phyloP scores from a whole-genome alignment of 164 flowering plant genomes.

The Aristolochia contorta region DNA sequence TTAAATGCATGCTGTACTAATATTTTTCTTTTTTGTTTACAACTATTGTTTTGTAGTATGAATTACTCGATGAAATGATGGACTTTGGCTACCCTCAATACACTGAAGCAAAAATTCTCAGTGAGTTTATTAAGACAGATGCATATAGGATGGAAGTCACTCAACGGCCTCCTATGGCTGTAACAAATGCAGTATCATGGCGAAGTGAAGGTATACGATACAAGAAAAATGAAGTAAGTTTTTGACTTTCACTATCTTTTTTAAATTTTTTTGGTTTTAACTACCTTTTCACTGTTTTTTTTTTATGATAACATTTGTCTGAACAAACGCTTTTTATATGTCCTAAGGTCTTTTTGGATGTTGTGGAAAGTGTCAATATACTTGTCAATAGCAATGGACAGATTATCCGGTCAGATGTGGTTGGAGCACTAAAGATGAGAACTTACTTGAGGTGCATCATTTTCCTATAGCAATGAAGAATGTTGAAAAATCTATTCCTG shows the following conservation, averaged over 20 bases:
- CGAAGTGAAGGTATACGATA: conserved; percentile 96
- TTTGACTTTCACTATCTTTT: not conserved
- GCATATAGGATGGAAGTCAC: conserved; percentile 97
- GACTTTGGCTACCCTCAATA: conserved; percentile 99
- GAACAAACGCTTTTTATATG: conserved; percentile 4
- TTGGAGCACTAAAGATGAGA: conserved; percentile 97
- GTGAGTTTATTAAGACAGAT: conserved; percentile 99
- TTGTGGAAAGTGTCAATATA: conserved; percentile 96
- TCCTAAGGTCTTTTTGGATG: conserved; percentile 87
- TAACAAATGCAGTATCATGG: conserved; percentile 99
- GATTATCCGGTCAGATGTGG: conserved; percentile 91
- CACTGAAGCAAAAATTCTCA: conserved; percentile 93
- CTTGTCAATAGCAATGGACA: conserved; percentile 98
- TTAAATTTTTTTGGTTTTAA: not conserved
- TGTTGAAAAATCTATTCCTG: too few species aligned
- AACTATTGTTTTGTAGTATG: conserved; percentile 49
- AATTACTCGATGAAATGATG: conserved; percentile 98
- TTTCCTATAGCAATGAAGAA: not conserved
- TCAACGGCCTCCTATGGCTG: conserved; percentile 99
- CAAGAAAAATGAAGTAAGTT: conserved; percentile 90
- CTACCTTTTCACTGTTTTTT: too few species aligned
- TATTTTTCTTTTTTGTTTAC: too few species aligned
- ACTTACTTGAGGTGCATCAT: conserved; percentile 74
- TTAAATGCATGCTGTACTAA: conserved; percentile 2
- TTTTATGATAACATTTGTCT: not conserved